Evolutionary conservation across 768 basidiomycete genomes (phyloP).

Genomic region (Panellus pusillus): DNA sequence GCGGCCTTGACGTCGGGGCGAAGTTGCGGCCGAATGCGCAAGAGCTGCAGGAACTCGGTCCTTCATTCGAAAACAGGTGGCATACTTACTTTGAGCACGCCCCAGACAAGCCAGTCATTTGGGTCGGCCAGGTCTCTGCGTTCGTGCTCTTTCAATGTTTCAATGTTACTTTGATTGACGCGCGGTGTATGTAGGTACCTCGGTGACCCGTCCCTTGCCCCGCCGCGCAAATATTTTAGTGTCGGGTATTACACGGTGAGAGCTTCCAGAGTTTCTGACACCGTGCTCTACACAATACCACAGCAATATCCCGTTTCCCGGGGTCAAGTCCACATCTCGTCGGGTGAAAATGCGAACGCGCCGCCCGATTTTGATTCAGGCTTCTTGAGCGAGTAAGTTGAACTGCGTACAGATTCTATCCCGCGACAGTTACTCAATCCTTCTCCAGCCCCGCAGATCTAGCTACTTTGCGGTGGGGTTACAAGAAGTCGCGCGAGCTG

Average conservation of each 20-base stretch:
- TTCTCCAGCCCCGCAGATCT: conserved; percentile 26
- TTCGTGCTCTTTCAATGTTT: conserved; percentile 9
- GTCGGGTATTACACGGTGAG: conserved; percentile 30
- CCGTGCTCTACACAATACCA: background rate
- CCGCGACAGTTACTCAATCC: background rate
- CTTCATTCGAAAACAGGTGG: conserved; percentile 38
- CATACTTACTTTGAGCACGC: conserved; percentile 32
- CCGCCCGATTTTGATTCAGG: conserved; percentile 34
- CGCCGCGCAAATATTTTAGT: conserved; percentile 27
- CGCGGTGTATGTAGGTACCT: conserved; percentile 24
- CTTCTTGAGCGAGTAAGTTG: conserved; percentile 32
- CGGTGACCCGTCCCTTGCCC: conserved; percentile 15
- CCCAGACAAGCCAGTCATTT: conserved; percentile 40
- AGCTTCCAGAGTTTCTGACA: conserved; percentile 1
- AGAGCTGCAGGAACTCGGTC: conserved; percentile 37
- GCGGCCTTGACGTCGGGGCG: conserved; percentile 37
- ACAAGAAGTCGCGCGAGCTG: conserved; percentile 42
- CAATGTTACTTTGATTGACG: background rate
- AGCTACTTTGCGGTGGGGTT: conserved; percentile 32
- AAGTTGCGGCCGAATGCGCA: conserved; percentile 38
- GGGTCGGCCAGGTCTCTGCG: conserved; percentile 32
- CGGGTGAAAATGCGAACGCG: conserved; percentile 30
- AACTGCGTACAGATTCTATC: no score
- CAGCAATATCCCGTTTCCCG: conserved; percentile 36
- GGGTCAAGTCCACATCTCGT: conserved; percentile 38